phyloP scores from a whole-genome alignment of 1,284 basidiomycete genomes.

The Ceratobasidium sp. region DNA sequence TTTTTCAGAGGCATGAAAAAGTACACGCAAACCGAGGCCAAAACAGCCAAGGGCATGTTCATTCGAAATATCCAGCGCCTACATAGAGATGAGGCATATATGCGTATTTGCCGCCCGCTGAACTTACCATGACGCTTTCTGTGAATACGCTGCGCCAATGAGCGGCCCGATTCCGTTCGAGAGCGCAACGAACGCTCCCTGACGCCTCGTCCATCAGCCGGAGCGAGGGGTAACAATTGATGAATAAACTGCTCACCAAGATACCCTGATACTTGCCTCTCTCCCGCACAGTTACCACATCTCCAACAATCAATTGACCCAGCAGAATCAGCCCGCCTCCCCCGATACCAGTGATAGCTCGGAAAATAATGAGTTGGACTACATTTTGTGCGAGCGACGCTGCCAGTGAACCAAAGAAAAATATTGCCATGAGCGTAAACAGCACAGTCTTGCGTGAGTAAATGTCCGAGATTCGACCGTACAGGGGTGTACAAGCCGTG shows the following conservation, averaged over 20 bases:
- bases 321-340: conserved; percentile 49
- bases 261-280: conserved; percentile 41
- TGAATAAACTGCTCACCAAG: conserved; percentile 12
- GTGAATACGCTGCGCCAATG: conserved; percentile 33
- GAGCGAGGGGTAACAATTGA: background rate
- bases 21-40: conserved; percentile 48
- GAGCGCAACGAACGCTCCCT: conserved; percentile 33
- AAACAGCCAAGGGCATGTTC: conserved; percentile 49
- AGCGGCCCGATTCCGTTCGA: conserved; percentile 35
- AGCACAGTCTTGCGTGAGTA: conserved; percentile 55
- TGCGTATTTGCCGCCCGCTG: too few relatives aligned
- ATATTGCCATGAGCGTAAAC: conserved; percentile 48
- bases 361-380: conserved; percentile 57
- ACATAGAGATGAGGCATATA: background rate
- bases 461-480: conserved; percentile 53
- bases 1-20: conserved; percentile 51
- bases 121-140: conserved; percentile 42
- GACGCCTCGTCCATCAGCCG: background rate
- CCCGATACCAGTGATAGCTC: conserved; percentile 49
- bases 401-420: conserved; percentile 48
- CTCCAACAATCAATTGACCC: conserved; percentile 46
- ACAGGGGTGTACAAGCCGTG: conserved; percentile 52
- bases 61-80: conserved; percentile 49
- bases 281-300: conserved; percentile 45
- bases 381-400: conserved; percentile 48